A percentile compares a stretch with the other conserved stretches of the same genome.
phyloP scores from a whole-genome alignment of 1,139 yeast species.

The Candida dubliniensis region DNA sequence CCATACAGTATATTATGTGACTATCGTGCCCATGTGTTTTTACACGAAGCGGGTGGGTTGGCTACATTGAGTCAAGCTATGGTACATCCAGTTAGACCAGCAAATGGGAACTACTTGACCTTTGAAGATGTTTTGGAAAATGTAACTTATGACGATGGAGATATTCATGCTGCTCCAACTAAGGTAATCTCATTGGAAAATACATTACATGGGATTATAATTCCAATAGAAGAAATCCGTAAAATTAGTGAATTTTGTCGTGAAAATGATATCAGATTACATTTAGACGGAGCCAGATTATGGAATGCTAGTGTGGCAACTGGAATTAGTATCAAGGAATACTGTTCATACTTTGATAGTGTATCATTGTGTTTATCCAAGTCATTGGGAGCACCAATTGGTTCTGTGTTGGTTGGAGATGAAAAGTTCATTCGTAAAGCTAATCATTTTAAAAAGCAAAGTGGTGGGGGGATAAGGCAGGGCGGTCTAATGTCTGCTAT shows the following conservation, averaged over 20 bases:
- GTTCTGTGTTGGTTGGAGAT: slow-evolving; percentile 81
- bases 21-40: slow-evolving; percentile 78
- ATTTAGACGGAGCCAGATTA: slow-evolving; percentile 93
- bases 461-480: slow-evolving; percentile 95
- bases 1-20: slow-evolving; percentile 87
- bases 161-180: slow-evolving; percentile 89
- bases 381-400: slow-evolving; percentile 93
- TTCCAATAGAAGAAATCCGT: slow-evolving; percentile 78
- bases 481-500: slow-evolving; percentile 80
- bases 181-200: slow-evolving; percentile 82
- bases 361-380: slow-evolving; percentile 88
- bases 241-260: slow-evolving; percentile 73
- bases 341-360: slow-evolving; percentile 79
- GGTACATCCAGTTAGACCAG: slow-evolving; percentile 81
- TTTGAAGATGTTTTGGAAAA: slow-evolving; percentile 65
- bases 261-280: slow-evolving; percentile 63
- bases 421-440: slow-evolving; percentile 64
- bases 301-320: slow-evolving; percentile 88
- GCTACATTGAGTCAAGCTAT: slow-evolving; percentile 89
- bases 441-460: slow-evolving; percentile 86
- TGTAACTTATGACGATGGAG: slow-evolving; percentile 74
- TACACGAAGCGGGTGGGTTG: slow-evolving; percentile 87
- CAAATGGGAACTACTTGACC: slow-evolving; percentile 73
- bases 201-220: slow-evolving; percentile 79
- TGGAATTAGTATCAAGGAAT: slow-evolving; percentile 67